These are phyloP conservation scores for Roridomyces roridus DNA, from an alignment of 768 basidiomycete genomes.

Conservation along the genomic window DNA sequence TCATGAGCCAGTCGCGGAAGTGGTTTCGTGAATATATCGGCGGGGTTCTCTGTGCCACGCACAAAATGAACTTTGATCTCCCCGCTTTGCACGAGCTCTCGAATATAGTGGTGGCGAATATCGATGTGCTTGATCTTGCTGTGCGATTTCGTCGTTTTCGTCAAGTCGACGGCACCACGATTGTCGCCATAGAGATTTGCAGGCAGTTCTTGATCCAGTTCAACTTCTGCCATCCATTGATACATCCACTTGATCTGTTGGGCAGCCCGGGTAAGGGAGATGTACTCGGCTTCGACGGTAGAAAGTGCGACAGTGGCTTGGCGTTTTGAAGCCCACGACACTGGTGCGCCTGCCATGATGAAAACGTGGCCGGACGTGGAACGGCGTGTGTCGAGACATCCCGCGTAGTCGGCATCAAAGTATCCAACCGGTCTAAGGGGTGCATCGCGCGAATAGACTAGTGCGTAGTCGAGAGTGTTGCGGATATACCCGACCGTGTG, in stretches of 20 bases:
- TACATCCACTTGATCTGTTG: slow-evolving; percentile 32
- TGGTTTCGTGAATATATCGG: slow-evolving; percentile 39
- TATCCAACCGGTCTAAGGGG: too few species aligned
- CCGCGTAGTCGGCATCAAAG: slow-evolving; percentile 40
- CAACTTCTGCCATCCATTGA: slow-evolving; percentile 13
- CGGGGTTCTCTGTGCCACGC: slow-evolving; percentile 28
- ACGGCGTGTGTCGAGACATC: slow-evolving; percentile 27
- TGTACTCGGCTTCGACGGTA: slow-evolving; percentile 24
- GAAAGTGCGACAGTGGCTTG: slow-evolving; percentile 32
- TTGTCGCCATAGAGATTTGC: slow-evolving; percentile 31
- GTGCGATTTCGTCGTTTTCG: slow-evolving; percentile 15
- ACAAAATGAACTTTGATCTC: slow-evolving; percentile 3
- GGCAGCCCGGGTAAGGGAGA: slow-evolving; percentile 10
- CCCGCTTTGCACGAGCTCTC: slow-evolving; percentile 13
- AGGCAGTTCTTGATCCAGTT: slow-evolving; percentile 5
- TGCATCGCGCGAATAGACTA: too few species aligned
- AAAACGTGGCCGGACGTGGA: slow-evolving; percentile 37
- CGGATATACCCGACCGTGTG: too few species aligned
- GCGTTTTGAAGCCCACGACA: slow-evolving; percentile 37
- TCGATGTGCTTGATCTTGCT: slow-evolving; percentile 21
- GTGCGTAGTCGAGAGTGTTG: too few species aligned
- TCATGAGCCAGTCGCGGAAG: slow-evolving; percentile 13
- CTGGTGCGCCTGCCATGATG: slow-evolving; percentile 30
- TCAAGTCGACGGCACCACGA: slow-evolving; percentile 28
- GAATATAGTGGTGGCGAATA: slow-evolving; percentile 18